Base-by-base conservation (phyloP, 2,329 filamentous ascomycete species). In the Aspergillus thermomutatus region DNA sequence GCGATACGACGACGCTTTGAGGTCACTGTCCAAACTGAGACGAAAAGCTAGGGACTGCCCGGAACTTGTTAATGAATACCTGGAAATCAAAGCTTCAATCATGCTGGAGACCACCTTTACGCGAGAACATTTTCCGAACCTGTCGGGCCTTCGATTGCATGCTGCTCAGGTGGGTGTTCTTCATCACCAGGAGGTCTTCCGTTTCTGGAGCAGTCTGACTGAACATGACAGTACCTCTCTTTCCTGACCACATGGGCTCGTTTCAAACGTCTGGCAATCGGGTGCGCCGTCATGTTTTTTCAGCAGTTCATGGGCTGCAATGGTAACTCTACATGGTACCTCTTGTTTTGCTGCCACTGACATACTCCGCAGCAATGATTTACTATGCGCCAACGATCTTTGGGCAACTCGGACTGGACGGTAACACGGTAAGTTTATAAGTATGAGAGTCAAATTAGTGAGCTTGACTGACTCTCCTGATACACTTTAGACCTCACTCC, bases 341-440 rank as follows among this genome's bases (percentile, higher is more conserved):
- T 0, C 34, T 41, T 45, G 19, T 17, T 5, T 23, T 1, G 17
- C 19, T 17, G 23, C 10, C 8, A 21, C 4, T 6, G 11, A 47
- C 11, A 47, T 34, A 11, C 43, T 14, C 1, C n/a, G 25, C 34
- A 73, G 70, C 77, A 0, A 71, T 81, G 50, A 79, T 81, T 21
- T 80, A 80, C 65, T 81, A 80, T 52, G 77, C 78, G 0, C 78
- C 79, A 0, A 78, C 71, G 1, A 79, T 81, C 17, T 81, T 81
- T 60, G 63, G 56, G 0, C 73, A 77, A 49, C 64, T 82, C 1
- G 79, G 79, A 0, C 68, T 80, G 0, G 60, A 67, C 40, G 68
- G 70, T 3, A 72, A 73, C 53, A 72, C 70, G 1, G 64, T 66
- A 59, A 6, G 56, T 27, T 19, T 5, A 27, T 11, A 17, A 31